Conservation (phyloP, 1,284 basidiomycete species). For the Gastroboletus turbinatus region DNA sequence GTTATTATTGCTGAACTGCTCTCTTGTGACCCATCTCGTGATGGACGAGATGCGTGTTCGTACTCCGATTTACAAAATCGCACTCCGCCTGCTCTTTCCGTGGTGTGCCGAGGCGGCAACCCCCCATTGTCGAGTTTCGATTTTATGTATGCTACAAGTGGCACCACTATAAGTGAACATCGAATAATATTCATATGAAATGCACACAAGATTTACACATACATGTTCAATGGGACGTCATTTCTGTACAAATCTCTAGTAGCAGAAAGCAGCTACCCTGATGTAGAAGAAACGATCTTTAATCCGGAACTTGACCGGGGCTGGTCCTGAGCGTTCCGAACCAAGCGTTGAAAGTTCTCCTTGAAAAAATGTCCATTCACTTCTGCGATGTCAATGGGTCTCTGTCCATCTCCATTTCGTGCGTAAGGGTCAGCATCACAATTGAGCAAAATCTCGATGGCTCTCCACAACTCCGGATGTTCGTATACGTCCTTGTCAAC, state of each 20-base stretch:
- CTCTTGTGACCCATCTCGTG: background rate
- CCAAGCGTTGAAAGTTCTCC: too few species aligned
- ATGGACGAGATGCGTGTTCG: background rate
- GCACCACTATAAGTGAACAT: background rate
- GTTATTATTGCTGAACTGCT: background rate
- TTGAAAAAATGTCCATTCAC: background rate
- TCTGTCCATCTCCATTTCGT: background rate
- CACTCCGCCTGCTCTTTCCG: too few species aligned
- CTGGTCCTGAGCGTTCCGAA: background rate
- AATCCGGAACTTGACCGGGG: background rate
- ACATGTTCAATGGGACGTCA: background rate
- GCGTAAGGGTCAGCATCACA: background rate
- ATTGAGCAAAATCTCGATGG: background rate
- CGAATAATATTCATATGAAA: background rate
- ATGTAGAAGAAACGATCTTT: background rate
- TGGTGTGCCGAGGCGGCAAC: too few species aligned
- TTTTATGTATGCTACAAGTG: background rate
- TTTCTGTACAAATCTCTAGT: background rate
- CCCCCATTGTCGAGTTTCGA: too few species aligned
- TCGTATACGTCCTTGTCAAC: background rate
- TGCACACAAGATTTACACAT: background rate
- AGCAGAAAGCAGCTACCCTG: background rate
- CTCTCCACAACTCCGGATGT: background rate
- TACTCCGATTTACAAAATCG: too few species aligned
- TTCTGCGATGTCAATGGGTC: background rate